Base-by-base conservation (phyloP, 441 rosid genomes). In the Cnidoscolus chayamansa region DNA sequence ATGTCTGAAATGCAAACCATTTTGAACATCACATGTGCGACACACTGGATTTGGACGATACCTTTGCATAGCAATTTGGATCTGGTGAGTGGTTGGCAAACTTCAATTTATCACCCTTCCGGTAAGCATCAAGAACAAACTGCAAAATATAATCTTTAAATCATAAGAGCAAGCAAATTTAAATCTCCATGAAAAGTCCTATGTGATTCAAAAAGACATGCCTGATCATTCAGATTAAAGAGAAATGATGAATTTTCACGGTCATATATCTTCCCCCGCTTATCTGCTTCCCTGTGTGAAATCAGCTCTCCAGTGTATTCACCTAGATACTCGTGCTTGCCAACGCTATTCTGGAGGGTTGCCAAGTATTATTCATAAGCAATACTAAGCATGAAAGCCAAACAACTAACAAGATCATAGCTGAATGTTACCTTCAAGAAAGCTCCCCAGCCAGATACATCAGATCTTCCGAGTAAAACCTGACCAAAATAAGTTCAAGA, bases 381-480 rank as follows among this genome's bases (percentile, higher is more conserved):
- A 77, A 70, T 57, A 58, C 17, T 37, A 67, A 63, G 72, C 54
- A 58, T 20, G 45, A 67, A 63, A 73, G 37, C 30, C 15, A 56
- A 78, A 37, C 64, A 72, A 56, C 48, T 17, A 43, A 37, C 16
- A 57, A 60, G 2, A 67, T 63, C 15, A 66, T 72, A 72, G 71
- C 19, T 40, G 40, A 67, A 32, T 53, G 50, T 55, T 84, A 95
- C 99, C 97, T 95, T 95, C 81, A 95, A 81, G 85, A 95, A 95
- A 75, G 99, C 98, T 81, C 99, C 99, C 99, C 99, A 95, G 37
- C 99, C 99, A 74, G 99, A 95, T 59, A 95, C 88, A 80, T 95
- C 95, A 20, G 98, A 95, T 81, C 84, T 89, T 79, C 99, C 99
- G 57, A 95, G 97, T 79, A 95, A 86, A 72, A 93, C 99, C 98